Base-by-base conservation (phyloP, 208 protist species). In the Trypanosoma conorhini region DNA sequence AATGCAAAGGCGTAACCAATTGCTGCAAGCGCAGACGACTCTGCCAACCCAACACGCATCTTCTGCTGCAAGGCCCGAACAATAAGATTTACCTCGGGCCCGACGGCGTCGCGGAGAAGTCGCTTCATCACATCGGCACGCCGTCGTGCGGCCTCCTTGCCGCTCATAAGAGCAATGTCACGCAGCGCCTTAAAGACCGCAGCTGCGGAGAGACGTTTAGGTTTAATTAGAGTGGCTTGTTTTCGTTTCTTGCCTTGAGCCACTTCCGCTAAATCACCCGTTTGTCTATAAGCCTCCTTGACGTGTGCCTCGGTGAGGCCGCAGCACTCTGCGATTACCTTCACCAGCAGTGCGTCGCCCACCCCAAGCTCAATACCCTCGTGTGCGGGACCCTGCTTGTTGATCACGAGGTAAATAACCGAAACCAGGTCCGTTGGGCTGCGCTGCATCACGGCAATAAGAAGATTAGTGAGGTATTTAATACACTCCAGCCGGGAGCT, bases 291-390 rank as follows among this genome's bases (percentile, higher is more conserved):
- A 56, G 91, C 82, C 54, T 96, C 85, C 83, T 96, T 97, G 0
- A 98, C 61, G 2, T 79, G 69, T 4, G 85, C 73, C n/a, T 91
- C 70, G 0, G 83, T 96, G 72, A 95, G 89, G n/a, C 98, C 98
- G 38, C 97, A 98, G 54, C 94, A 92, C 58, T 98, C 89, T 1
- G 95, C 85, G 3, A 99, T 81, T 13, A 95, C 91, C 72, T 99
- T 98, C 35, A 98, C 78, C 15, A 99, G 63, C 10, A 99, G 78
- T 8, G 95, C 86, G 46, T 99, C 98, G 30, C 99, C 98, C 58
- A 99, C 92, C 31, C 99, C 99, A 0, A 99, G 89, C 82, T 99
- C 98, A 35, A 99, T 82, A 0, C 98, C 98, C 55, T 97, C 88
- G 74, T 99, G 98, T 15, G 94, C 86, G 8, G 98, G 98, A 0